These are phyloP conservation scores for Phytophthora europaea DNA, from an alignment of 352 stramenopile genomes.

Conservation along the genomic window DNA sequence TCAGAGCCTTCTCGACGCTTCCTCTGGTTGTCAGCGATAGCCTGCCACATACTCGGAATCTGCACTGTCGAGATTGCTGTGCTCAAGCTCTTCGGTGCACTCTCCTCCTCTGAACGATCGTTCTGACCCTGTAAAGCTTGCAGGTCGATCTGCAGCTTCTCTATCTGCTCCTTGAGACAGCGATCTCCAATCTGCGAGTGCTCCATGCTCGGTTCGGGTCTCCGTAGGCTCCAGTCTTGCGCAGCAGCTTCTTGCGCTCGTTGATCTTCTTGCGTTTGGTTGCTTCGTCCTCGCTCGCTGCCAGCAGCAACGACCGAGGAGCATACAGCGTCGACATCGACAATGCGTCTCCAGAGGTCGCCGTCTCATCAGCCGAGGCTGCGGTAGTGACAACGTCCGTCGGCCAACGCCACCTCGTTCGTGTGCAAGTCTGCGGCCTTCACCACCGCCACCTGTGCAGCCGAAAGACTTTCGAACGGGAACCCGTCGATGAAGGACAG, in stretches of 20 bases:
- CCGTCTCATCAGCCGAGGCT: neutral
- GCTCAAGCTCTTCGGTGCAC: neutral
- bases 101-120: neutral
- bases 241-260: constrained; percentile 31
- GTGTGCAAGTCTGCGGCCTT: neutral
- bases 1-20: constrained; percentile 30
- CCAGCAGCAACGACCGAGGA: neutral
- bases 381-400: neutral
- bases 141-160: constrained; percentile 42
- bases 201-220: constrained; percentile 47
- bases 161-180: constrained; percentile 42
- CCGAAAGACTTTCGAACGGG: constrained; percentile 1
- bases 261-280: constrained; percentile 15
- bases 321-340: neutral
- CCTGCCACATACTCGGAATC: constrained; percentile 36
- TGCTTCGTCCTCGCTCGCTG: constrained; percentile 6
- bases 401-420: neutral
- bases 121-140: constrained; percentile 27
- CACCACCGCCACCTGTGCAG: neutral
- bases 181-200: constrained; percentile 48
- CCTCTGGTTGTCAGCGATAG: constrained; percentile 27
- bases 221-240: constrained; percentile 29
- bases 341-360: neutral
- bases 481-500: constrained; percentile 36
- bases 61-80: neutral